Evolutionary conservation across 2,329 filamentous ascomycete genomes (phyloP).

Genomic region (Microcyclosporella mali): DNA sequence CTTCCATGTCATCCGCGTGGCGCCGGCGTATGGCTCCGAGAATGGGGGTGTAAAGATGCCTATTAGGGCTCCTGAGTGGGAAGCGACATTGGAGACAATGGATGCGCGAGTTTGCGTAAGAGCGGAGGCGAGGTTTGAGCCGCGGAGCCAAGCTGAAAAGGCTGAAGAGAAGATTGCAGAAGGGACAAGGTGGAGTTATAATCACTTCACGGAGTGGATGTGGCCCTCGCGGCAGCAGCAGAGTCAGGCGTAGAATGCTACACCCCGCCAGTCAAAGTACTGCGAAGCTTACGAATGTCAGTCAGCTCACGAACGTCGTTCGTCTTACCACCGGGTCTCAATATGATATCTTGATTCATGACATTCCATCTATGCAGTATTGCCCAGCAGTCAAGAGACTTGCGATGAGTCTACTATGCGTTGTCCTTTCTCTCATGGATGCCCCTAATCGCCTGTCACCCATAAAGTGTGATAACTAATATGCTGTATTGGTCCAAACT

Average conservation of each 20-base stretch:
- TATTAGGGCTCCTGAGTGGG: conserved; percentile 40
- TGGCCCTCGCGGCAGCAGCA: conserved; percentile 28
- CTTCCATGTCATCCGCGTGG: conserved; percentile 58
- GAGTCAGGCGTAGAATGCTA: conserved; percentile 1
- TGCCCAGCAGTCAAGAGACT: no score
- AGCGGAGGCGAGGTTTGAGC: conserved; percentile 36
- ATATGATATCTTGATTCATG: no score
- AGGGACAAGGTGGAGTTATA: conserved; percentile 18
- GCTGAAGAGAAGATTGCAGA: conserved; percentile 16
- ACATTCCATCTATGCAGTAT: no score
- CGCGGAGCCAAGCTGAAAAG: conserved; percentile 17
- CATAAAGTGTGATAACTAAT: no score
- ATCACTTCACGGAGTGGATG: conserved; percentile 29
- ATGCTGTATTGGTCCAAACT: no score
- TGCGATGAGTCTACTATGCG: no score
- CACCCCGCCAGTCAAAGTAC: no score
- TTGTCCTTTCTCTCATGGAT: no score
- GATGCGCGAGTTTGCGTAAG: conserved; percentile 52
- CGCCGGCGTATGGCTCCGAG: conserved; percentile 28
- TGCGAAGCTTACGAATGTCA: no score
- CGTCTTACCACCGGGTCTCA: no score
- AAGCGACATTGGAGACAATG: conserved; percentile 49
- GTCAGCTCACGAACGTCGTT: no score
- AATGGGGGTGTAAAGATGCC: conserved; percentile 14
- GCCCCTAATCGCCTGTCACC: no score